Evolutionary conservation across 1,284 basidiomycete genomes (phyloP).

Genomic region (Rhodotorula sp.): DNA sequence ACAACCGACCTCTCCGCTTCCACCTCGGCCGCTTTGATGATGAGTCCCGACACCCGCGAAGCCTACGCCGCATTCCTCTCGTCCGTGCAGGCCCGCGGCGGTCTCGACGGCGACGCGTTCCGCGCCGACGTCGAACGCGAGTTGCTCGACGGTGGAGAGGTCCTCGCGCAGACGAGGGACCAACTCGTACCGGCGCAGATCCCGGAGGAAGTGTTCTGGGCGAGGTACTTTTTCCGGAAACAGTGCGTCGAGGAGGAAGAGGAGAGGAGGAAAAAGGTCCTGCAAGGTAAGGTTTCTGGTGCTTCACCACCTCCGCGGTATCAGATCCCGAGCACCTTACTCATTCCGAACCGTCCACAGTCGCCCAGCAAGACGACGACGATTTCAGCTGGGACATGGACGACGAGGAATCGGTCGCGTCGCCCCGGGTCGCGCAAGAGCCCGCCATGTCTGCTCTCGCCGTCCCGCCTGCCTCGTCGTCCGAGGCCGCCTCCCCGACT

Average conservation of each 20-base stretch:
- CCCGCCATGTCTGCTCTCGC: not conserved
- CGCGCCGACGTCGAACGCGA: conserved; percentile 52
- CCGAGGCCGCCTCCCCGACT: not conserved
- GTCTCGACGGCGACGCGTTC: conserved; percentile 28
- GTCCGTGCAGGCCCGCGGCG: conserved; percentile 22
- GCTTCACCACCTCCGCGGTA: not conserved
- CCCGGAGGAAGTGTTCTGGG: conserved; percentile 75
- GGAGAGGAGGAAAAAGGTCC: conserved; percentile 71
- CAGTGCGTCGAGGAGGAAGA: conserved; percentile 82
- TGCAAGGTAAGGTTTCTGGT: conserved; percentile 62
- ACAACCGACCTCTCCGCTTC: conserved; percentile 7
- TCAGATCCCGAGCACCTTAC: not conserved
- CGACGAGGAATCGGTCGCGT: conserved; percentile 38
- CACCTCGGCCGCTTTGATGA: not conserved
- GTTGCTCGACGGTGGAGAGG: conserved; percentile 53
- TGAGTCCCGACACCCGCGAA: conserved; percentile 53
- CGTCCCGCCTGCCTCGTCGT: not conserved
- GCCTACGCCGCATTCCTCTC: conserved; percentile 61
- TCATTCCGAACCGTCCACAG: not conserved
- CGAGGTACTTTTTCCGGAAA: conserved; percentile 85
- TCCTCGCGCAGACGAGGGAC: conserved; percentile 62
- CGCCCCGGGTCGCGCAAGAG: not conserved
- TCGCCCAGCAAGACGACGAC: conserved; percentile 40
- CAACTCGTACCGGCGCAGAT: conserved; percentile 54
- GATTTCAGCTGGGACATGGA: conserved; percentile 46